Conservation (phyloP, 139 green algal genomes). For the Zygnema circumcarinatum region DNA sequence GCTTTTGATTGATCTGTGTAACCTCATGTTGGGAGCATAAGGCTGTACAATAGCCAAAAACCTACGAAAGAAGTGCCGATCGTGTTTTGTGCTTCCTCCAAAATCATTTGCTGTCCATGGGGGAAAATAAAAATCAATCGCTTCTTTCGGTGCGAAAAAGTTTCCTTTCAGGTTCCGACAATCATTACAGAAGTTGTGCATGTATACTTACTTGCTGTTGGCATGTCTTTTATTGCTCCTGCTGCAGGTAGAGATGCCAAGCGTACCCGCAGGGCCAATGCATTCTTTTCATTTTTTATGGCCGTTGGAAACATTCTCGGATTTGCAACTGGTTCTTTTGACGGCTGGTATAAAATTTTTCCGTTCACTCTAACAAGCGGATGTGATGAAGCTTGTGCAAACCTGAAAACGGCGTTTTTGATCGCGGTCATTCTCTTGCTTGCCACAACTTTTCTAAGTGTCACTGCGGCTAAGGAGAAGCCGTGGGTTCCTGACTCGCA, state of each 20-base stretch:
- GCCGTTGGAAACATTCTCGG: conserved; percentile 58
- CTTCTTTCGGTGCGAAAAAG: no score
- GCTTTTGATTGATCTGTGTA: no score
- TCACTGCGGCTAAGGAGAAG: conserved; percentile 48
- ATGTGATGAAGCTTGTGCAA: conserved; percentile 47
- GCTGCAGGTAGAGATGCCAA: conserved; percentile 31
- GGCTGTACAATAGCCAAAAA: no score
- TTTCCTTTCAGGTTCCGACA: no score
- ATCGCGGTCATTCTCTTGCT: conserved; percentile 22
- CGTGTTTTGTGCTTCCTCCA: no score
- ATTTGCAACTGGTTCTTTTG: conserved; percentile 50
- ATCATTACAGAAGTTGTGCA: no score
- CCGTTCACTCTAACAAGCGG: conserved; percentile 30
- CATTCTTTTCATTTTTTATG: conserved; percentile 59
- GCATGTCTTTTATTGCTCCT: not conserved
- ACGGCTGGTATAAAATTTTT: conserved; percentile 24
- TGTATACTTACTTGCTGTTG: no score
- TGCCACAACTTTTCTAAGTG: conserved; percentile 31
- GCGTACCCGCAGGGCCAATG: conserved; percentile 39
- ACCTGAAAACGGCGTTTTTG: conserved; percentile 57
- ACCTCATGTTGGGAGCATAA: no score
- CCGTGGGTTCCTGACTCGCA: conserved; percentile 1
- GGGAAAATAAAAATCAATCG: no score
- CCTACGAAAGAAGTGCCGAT: no score
- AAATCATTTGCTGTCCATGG: no score